Base-by-base conservation (phyloP, 192 early-diverging fungal genomes). In the Coemansia sp. region DNA sequence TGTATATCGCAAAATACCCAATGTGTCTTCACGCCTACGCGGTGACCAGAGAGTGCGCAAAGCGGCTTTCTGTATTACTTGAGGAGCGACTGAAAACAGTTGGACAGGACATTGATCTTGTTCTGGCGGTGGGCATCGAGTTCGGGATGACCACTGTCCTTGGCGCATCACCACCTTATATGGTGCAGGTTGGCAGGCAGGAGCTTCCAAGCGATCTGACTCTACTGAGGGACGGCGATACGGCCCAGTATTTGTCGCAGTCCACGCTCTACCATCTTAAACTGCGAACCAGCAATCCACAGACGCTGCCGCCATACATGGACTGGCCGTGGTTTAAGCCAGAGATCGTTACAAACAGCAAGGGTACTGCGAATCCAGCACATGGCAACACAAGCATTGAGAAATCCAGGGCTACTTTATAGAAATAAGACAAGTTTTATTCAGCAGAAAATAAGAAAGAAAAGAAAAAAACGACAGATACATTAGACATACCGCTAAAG, bases 11-110 rank as follows among this genome's bases (percentile, higher is more conserved):
- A 12, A 69, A 69, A 22, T 77, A 78, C 19, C 82, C 82, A 0
- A 73, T 80, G 65, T 84, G 82, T 40, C 47, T 73, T 51, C 82
- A 84, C 42, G 77, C 76, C 3, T 84, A 84, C 55, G 74, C 65
- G 41, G 61, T 84, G 41, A 76, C 65, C 1, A 40, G 57, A 13
- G 70, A 71, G 48, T 77, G 73, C 41, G 82, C 82, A 9, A 56
- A 40, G 18, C 55, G 76, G 49, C 61, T 84, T 54, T 64, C 52
- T 9, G 68, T 71, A 39, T 13, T 78, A 3, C 61, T 84, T 22
- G 73, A 76, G 22, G 71, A 77, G 63, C 52, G 76, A 26, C 63
- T 77, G 16, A 62, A 41, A 39, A 72, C 67, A 0, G 59, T 73
- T 18, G 76, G 71, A 0, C 57, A 69, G 39, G 71, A 73, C 18